Conservation (phyloP, 73 alveolate genomes). For the Breviolum minutum region DNA sequence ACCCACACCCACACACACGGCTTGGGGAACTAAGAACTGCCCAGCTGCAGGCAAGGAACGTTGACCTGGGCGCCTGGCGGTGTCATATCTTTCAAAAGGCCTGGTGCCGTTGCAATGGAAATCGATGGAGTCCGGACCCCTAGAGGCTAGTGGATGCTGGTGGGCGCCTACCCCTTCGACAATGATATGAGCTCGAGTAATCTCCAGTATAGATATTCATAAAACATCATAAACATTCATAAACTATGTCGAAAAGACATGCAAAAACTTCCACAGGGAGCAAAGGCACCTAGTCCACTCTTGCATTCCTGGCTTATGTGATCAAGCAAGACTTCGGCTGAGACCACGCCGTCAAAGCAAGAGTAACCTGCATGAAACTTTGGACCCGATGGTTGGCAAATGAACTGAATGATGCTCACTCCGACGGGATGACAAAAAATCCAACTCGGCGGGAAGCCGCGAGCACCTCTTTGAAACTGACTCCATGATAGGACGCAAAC, state of each 20-base stretch:
- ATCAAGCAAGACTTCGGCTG: constrained; percentile 80
- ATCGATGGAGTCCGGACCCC: too few relatives aligned
- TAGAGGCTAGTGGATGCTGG: too few relatives aligned
- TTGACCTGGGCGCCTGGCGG: background rate
- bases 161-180: too few relatives aligned
- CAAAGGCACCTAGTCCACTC: background rate
- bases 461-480: background rate
- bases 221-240: too few relatives aligned
- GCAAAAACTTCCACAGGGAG: background rate
- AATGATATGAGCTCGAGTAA: too few relatives aligned
- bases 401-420: background rate
- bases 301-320: constrained; percentile 45
- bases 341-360: constrained; percentile 65
- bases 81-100: constrained; percentile 7
- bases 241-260: too few relatives aligned
- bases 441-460: background rate
- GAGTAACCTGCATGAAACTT: constrained; percentile 29
- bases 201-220: too few relatives aligned
- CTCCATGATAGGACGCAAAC: background rate
- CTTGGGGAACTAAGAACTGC: too few relatives aligned
- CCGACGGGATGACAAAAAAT: background rate
- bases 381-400: background rate
- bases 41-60: background rate
- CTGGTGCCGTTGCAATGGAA: background rate
- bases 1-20: background rate